Conservation (phyloP, 2,329 filamentous ascomycete species). For the Aspergillus quadrilineatus region DNA sequence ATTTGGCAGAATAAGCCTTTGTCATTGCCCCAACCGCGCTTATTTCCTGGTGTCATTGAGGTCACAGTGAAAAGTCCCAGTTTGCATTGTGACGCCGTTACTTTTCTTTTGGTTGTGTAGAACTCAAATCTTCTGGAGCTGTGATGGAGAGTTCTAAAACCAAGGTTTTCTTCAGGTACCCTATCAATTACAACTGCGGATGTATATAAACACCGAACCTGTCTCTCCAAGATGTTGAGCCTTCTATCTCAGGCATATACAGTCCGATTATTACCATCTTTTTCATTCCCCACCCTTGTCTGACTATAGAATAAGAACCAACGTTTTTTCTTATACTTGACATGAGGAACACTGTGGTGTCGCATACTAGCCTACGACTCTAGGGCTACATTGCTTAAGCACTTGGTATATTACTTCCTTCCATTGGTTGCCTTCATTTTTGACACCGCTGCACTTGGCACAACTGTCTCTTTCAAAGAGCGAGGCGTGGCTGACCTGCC, state of each 20-base stretch:
- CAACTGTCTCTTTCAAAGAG: slow-evolving; percentile 68
- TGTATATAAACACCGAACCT: neutral
- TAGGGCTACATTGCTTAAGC: slow-evolving; percentile 66
- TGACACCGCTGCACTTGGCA: slow-evolving; percentile 67
- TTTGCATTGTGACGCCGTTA: neutral
- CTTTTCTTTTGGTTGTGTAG: neutral
- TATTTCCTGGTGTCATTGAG: neutral
- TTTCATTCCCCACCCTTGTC: slow-evolving; percentile 43
- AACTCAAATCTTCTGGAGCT: neutral
- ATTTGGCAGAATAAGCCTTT: neutral
- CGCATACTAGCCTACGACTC: slow-evolving; percentile 71
- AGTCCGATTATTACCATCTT: slow-evolving; percentile 26
- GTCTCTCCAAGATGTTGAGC: neutral
- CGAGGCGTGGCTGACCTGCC: slow-evolving; percentile 55
- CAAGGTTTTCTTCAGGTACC: neutral
- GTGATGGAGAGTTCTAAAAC: neutral
- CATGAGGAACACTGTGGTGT: slow-evolving; percentile 81
- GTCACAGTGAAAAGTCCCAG: neutral
- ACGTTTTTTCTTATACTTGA: slow-evolving; percentile 88
- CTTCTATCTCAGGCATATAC: neutral
- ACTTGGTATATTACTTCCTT: slow-evolving; percentile 49
- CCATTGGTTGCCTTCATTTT: slow-evolving; percentile 72
- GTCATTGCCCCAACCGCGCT: neutral
- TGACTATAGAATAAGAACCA: slow-evolving; percentile 76
- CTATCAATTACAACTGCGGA: neutral